Base-by-base conservation (phyloP, 441 rosid species). In the Eutrema salsugineum region DNA sequence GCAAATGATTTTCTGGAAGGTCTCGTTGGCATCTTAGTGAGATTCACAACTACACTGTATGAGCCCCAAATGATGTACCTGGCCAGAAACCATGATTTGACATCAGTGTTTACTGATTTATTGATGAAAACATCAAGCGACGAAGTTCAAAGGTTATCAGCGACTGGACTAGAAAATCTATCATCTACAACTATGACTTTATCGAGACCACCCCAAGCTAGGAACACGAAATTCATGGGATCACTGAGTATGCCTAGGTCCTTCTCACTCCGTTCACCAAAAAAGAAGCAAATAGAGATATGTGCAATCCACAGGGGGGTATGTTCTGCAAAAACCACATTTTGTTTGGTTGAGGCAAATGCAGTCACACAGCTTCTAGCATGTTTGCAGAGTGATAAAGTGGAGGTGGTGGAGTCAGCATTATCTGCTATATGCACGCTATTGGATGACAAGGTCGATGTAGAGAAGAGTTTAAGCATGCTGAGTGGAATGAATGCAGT, bases 21-120 rank as follows among this genome's bases (percentile, higher is more conserved):
- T 49, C 86, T 88, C 5, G 94, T 87, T 27, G 97, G 91, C 32
- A 80, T 84, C 83, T 85, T 94, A 53, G 97, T 88, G 68, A 86
- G 97, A 81, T 88, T 91, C 88, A 94, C 97, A 19, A 80, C 94
- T 22, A 94, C 97, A 61, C 75, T 94, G 55, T 87, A 90, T 20
- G 95, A 94, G 63, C 80, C 93, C 17, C 90, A 85, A 63, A 80
- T 87, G 53, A 68, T 88, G 80, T 77, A 74, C 72, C 83, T 86
- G 22, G 97, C 92, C 72, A 94, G 61, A 84, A 80, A 76, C 77
- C 70, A 85, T 83, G 85, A 90, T 73, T 80, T 94, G 83, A 85
- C 97, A 33, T 50, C 77, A 48, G 77, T 88, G 66, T 87, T 91
- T 70, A 82, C 92, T n/a, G 95, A 94, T 33, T 73, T 90, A 72